Conservation (phyloP, 257 asterid genomes). For the Scutellaria baicalensis region DNA sequence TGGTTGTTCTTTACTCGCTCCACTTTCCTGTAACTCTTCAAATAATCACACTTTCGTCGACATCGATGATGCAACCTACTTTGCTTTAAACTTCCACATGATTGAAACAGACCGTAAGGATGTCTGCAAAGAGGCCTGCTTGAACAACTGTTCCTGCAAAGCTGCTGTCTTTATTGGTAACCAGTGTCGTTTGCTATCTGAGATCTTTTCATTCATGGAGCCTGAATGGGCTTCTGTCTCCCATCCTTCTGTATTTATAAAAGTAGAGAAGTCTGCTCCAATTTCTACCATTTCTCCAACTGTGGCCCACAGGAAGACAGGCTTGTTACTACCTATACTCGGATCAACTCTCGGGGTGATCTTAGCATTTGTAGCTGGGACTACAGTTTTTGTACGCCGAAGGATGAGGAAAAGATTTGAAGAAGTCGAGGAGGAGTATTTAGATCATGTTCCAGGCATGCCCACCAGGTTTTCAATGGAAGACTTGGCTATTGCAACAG, state of each 20-base stretch:
- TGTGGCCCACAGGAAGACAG: not conserved
- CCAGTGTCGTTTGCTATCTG: constrained; percentile 29
- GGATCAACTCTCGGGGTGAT: constrained; percentile 8
- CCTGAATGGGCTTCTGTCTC: too few species aligned
- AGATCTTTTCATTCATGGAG: constrained; percentile 29
- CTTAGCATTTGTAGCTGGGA: not conserved
- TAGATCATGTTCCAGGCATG: constrained; percentile 25
- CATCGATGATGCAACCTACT: constrained; percentile 29
- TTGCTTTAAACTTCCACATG: constrained; percentile 11
- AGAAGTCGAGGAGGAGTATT: constrained; percentile 18
- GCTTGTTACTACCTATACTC: not conserved
- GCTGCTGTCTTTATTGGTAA: constrained; percentile 30
- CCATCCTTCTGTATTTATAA: constrained; percentile 7
- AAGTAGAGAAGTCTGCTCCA: too few species aligned
- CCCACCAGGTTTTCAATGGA: constrained; percentile 18
- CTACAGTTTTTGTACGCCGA: not conserved
- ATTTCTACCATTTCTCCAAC: too few species aligned
- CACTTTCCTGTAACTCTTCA: constrained; percentile 18
- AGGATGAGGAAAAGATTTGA: not conserved
- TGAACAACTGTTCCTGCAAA: constrained; percentile 36
- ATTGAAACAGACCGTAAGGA: not conserved
- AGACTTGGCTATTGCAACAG: constrained; percentile 10
- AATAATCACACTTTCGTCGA: constrained; percentile 14
- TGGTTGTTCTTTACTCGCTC: constrained; percentile 32
- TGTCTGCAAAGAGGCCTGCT: constrained; percentile 29